A percentile compares a stretch with the other conserved stretches of the same genome.
These are phyloP conservation scores for Colletotrichum cordylinicola DNA, from an alignment of 2,329 filamentous ascomycete species.

Conservation along the genomic window DNA sequence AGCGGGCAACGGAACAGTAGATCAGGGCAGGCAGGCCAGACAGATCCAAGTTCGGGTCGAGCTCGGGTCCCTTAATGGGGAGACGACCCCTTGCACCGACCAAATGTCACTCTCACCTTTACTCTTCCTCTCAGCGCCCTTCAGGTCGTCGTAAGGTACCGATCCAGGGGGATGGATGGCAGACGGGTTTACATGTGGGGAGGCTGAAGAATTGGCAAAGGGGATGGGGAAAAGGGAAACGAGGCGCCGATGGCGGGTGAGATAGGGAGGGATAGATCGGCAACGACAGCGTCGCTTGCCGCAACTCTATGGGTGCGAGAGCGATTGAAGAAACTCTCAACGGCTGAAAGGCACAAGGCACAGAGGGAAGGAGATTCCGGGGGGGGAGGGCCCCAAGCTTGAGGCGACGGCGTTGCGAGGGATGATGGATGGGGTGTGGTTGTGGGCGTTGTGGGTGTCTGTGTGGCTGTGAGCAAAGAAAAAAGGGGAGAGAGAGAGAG, in stretches of 20 bases:
- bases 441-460: neutral
- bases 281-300: neutral
- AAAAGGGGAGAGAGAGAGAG: neutral
- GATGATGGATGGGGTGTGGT: neutral
- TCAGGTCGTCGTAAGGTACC: neutral
- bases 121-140: neutral
- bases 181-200: neutral
- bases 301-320: neutral
- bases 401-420: neutral
- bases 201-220: neutral
- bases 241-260: neutral
- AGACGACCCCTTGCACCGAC: neutral
- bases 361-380: neutral
- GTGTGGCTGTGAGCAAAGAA: neutral
- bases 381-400: neutral
- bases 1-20: neutral
- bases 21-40: neutral
- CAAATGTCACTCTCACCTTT: neutral
- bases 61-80: neutral
- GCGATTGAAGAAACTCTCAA: neutral
- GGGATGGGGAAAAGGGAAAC: neutral
- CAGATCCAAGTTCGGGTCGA: neutral
- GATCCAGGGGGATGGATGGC: neutral
- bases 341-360: neutral
- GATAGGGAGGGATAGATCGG: neutral